phyloP scores from a whole-genome alignment of 1,139 yeast species.

The Taphrina wiesneri region DNA sequence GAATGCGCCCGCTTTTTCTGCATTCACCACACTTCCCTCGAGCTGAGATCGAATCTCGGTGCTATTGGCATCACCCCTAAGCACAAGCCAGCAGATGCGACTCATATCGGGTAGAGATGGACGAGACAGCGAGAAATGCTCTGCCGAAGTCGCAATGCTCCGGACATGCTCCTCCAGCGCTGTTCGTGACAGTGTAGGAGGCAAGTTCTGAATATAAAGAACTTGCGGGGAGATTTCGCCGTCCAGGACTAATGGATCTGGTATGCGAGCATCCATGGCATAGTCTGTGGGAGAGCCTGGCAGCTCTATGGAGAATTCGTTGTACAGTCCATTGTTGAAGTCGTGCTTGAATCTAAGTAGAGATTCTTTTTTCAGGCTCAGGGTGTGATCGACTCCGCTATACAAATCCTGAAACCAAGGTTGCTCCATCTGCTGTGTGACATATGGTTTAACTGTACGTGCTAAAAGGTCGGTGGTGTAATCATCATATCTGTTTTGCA shows the following conservation, averaged over 20 bases:
- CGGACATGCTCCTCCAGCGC: not conserved
- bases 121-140: not conserved
- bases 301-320: conserved; percentile 36
- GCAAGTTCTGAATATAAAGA: not conserved
- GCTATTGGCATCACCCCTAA: conserved; percentile 35
- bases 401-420: conserved; percentile 41
- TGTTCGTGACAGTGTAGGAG: not conserved
- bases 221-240: conserved; percentile 15
- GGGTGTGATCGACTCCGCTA: conserved; percentile 14
- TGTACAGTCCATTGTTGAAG: conserved; percentile 35
- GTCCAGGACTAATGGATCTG: not conserved
- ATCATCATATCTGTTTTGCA: conserved; percentile 36
- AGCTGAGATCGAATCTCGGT: conserved; percentile 35
- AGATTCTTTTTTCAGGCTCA: conserved; percentile 19
- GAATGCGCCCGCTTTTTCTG: conserved; percentile 31
- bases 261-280: not conserved
- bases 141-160: not conserved
- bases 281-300: not conserved
- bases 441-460: conserved; percentile 39
- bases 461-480: conserved; percentile 39
- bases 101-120: not conserved
- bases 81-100: conserved; percentile 38
- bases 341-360: conserved; percentile 33
- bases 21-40: conserved; percentile 34
- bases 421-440: conserved; percentile 37